These are phyloP conservation scores for Ustilago xerochloae DNA, from an alignment of 1,284 basidiomycete species.

Conservation along the genomic window DNA sequence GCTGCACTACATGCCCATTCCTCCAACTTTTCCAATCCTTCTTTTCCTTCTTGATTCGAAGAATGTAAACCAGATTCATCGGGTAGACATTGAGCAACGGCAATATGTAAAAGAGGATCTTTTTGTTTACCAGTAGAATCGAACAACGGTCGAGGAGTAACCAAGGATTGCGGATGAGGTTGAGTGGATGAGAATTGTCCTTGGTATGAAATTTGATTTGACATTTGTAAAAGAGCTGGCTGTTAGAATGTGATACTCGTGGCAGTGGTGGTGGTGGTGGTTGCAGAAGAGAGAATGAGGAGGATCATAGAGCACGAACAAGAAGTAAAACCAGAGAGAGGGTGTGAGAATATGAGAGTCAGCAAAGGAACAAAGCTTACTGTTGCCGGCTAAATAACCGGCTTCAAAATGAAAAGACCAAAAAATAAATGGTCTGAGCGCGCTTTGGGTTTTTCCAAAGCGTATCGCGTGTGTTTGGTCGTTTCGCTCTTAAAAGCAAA, in stretches of 20 bases:
- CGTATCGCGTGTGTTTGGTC: not conserved
- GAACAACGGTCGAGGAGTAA: conserved; percentile 1
- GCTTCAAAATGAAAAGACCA: no score
- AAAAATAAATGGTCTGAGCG: no score
- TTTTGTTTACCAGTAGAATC: conserved; percentile 4
- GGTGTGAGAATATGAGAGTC: no score
- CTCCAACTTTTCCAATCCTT: conserved; percentile 44
- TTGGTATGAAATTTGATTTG: conserved; percentile 5
- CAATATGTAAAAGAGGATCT: conserved; percentile 39
- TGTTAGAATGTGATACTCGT: not conserved
- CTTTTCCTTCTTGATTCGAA: not conserved
- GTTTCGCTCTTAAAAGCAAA: no score
- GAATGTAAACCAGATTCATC: conserved; percentile 34
- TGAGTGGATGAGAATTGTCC: conserved; percentile 14
- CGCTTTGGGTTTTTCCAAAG: not conserved
- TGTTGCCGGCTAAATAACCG: conserved; percentile 12
- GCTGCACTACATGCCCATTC: conserved; percentile 37
- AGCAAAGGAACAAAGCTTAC: no score
- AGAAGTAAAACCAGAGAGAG: no score
- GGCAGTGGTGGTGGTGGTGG: not conserved
- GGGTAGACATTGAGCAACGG: conserved; percentile 39
- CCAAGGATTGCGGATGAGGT: conserved; percentile 12
- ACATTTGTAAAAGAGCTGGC: not conserved
- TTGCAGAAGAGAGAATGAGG: not conserved
- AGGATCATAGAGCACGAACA: no score